phyloP scores from a whole-genome alignment of 2,329 filamentous ascomycete genomes.

The Aspergillus brunneoviolaceus region DNA sequence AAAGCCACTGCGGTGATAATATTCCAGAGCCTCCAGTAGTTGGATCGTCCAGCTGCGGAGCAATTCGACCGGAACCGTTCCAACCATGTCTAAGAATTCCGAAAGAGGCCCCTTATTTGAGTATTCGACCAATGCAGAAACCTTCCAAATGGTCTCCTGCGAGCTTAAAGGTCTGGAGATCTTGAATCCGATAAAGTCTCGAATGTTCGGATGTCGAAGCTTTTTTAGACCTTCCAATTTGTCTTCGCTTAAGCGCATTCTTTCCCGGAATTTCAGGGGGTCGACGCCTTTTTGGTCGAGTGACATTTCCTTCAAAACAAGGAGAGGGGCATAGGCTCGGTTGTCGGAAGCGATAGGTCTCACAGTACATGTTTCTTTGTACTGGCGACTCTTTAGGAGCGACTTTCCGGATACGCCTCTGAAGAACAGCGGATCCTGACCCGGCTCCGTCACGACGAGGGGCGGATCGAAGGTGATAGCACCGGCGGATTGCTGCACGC shows the following conservation, averaged over 20 bases:
- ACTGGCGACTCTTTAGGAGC: constrained; percentile 63
- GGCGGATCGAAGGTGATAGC: constrained; percentile 45
- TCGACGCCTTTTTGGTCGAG: constrained; percentile 61
- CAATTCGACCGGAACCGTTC: constrained; percentile 69
- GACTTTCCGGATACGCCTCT: constrained; percentile 69
- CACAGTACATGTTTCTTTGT: constrained; percentile 67
- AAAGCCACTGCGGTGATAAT: constrained; percentile 79
- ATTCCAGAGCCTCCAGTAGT: constrained; percentile 82
- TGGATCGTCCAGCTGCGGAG: constrained; percentile 90
- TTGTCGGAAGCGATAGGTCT: constrained; percentile 62
- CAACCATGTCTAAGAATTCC: constrained; percentile 77
- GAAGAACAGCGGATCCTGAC: constrained; percentile 66
- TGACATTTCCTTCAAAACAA: constrained; percentile 71
- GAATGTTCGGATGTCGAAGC: constrained; percentile 72
- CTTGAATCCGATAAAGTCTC: constrained; percentile 79
- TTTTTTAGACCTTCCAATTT: constrained; percentile 73
- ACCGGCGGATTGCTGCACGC: constrained; percentile 35
- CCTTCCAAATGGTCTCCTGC: constrained; percentile 59
- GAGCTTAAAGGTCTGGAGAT: constrained; percentile 57
- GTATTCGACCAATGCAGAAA: constrained; percentile 72
- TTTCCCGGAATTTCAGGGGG: constrained; percentile 66
- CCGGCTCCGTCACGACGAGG: constrained; percentile 58
- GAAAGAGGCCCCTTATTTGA: constrained; percentile 80
- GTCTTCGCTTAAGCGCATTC: constrained; percentile 73
- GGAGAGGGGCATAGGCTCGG: constrained; percentile 57